Evolutionary conservation across 1,139 yeast genomes (phyloP).

Genomic region (Suhomyces kunorum): DNA sequence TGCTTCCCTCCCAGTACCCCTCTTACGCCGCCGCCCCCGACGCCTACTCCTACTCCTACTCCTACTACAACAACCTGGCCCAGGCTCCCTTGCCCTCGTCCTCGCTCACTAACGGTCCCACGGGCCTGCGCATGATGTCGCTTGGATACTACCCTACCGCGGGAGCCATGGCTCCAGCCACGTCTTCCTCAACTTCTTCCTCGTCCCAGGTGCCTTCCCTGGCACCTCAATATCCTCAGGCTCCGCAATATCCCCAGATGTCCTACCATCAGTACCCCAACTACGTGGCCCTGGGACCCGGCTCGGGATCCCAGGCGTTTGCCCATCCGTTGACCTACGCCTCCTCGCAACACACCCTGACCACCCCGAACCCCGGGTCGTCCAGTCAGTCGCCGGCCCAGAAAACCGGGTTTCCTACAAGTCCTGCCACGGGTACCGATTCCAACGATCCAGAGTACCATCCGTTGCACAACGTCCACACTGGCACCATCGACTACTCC

Average conservation of each 20-base stretch:
- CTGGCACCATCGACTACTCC: conserved; percentile 34
- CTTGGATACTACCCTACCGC: conserved; percentile 11
- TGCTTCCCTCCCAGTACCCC: conserved; percentile 5
- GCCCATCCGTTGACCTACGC: conserved; percentile 3
- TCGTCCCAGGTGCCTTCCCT: conserved; percentile 5
- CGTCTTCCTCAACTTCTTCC: conserved; percentile 1
- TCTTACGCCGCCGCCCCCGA: no score
- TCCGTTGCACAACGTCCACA: conserved; percentile 8
- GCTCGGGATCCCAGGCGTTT: conserved; percentile 1
- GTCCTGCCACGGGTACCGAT: conserved; percentile 7
- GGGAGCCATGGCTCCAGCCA: not conserved
- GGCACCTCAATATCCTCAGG: no score
- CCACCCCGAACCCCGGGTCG: conserved; percentile 4
- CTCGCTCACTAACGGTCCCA: conserved; percentile 1
- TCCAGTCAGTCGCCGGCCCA: conserved; percentile 11
- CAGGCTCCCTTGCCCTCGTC: conserved; percentile 2
- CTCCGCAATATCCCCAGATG: no score
- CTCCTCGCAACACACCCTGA: conserved; percentile 1
- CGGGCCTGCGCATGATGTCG: not conserved
- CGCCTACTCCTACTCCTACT: conserved; percentile 13
- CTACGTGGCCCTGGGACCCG: conserved; percentile 9
- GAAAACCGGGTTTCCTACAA: conserved; percentile 7
- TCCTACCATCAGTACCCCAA: conserved; percentile 13
- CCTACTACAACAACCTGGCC: conserved; percentile 1
- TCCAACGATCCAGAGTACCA: conserved; percentile 5